Evolutionary conservation across 306 rosid species (phyloP).

Genomic region (Urtica urens): DNA sequence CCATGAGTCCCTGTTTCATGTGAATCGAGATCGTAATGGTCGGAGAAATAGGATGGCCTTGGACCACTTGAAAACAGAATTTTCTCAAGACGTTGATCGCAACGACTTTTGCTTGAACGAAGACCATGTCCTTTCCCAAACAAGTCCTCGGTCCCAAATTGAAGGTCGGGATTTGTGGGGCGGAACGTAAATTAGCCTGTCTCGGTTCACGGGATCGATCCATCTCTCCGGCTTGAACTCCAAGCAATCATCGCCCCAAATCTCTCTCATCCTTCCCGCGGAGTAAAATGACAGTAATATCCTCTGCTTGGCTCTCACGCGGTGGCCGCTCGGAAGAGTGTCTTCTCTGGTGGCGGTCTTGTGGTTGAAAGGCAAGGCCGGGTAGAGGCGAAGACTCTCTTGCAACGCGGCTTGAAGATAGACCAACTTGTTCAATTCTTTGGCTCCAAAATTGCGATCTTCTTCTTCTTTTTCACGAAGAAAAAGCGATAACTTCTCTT

Average conservation of each 20-base stretch:
- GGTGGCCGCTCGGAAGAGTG: slow-evolving; percentile 44
- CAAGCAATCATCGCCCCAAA: slow-evolving; percentile 46
- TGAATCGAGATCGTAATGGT: slow-evolving; percentile 21
- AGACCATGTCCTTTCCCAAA: slow-evolving; percentile 31
- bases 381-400: slow-evolving; percentile 42
- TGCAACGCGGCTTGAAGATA: slow-evolving; percentile 47
- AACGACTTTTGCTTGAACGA: slow-evolving; percentile 33
- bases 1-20: slow-evolving; percentile 39
- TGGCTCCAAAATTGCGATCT: neutral
- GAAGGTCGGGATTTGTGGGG: slow-evolving; percentile 36
- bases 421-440: slow-evolving; percentile 25
- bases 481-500: slow-evolving; percentile 9
- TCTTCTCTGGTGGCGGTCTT: slow-evolving; percentile 19
- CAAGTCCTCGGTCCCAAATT: slow-evolving; percentile 51
- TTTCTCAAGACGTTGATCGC: slow-evolving; percentile 18
- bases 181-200: slow-evolving; percentile 16
- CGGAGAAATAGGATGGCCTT: slow-evolving; percentile 14
- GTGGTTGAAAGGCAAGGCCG: slow-evolving; percentile 34
- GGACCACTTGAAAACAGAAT: slow-evolving; percentile 17
- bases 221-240: slow-evolving; percentile 70
- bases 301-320: neutral
- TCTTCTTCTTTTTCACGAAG: fast-evolving
- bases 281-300: slow-evolving; percentile 29
- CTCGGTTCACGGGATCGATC: slow-evolving; percentile 22
- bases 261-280: slow-evolving; percentile 38